Percentiles rank a stretch among this genome's conserved stretches.
Conservation (phyloP, 2,329 filamentous ascomycete genomes). For the Aspergillus japonicus region DNA sequence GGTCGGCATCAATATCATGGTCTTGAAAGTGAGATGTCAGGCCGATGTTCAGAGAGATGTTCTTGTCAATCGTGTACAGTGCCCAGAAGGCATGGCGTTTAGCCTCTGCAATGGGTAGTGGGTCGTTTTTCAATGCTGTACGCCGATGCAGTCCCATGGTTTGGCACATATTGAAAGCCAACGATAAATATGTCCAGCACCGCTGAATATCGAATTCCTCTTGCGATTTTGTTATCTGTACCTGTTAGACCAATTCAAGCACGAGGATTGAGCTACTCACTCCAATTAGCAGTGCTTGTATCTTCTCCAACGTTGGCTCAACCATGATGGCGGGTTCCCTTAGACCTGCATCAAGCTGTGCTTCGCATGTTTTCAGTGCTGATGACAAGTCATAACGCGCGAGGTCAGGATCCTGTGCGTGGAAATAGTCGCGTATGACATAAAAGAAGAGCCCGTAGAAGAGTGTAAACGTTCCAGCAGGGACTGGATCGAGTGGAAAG, state of each 20-base stretch:
- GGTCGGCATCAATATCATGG: slow-evolving; percentile 26
- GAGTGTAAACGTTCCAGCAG: slow-evolving; percentile 21
- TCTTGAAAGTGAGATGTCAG: slow-evolving; percentile 28
- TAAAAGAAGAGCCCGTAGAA: slow-evolving; percentile 27
- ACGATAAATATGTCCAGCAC: slow-evolving; percentile 26
- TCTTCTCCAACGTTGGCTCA: slow-evolving; percentile 24
- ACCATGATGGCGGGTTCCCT: slow-evolving; percentile 21
- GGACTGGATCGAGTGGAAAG: slow-evolving; percentile 22
- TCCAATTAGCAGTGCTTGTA: slow-evolving; percentile 24
- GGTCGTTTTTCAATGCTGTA: slow-evolving; percentile 17
- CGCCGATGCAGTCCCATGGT: slow-evolving; percentile 22
- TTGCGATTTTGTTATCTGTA: slow-evolving; percentile 26
- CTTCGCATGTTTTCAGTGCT: slow-evolving; percentile 18
- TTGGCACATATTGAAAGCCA: slow-evolving; percentile 28
- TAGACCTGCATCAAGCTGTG: slow-evolving; percentile 16
- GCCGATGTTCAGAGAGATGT: slow-evolving; percentile 26
- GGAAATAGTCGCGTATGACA: slow-evolving; percentile 27
- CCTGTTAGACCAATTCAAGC: background rate
- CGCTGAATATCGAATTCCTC: slow-evolving; percentile 28
- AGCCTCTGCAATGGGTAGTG: slow-evolving; percentile 15
- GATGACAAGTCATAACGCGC: slow-evolving; percentile 16
- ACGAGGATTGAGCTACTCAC: slow-evolving; percentile 7
- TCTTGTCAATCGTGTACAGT: slow-evolving; percentile 28
- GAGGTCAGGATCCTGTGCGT: slow-evolving; percentile 20
- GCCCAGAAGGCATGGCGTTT: slow-evolving; percentile 29